These are phyloP conservation scores for Biancaea sappan DNA, from an alignment of 306 rosid species.

Conservation along the genomic window DNA sequence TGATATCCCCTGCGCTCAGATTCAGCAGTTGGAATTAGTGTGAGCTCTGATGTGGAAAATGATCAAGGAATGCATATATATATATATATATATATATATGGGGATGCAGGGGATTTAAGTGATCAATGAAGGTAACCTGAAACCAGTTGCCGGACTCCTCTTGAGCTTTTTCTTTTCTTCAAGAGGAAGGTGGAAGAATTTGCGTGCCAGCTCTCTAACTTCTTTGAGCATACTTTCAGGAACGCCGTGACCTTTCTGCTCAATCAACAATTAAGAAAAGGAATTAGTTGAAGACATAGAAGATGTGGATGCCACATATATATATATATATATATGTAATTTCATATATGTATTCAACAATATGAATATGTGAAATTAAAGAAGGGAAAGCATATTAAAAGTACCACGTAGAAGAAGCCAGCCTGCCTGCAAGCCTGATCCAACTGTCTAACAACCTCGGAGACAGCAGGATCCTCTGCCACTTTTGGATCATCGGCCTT, in stretches of 20 bases:
- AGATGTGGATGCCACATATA: too few species aligned
- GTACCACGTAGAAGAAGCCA: conserved; percentile 94
- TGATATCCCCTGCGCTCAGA: conserved; percentile 79
- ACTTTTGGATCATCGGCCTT: conserved; percentile 70
- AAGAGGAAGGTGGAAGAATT: conserved; percentile 70
- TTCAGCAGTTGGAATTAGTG: conserved; percentile 7
- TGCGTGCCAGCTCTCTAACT: conserved; percentile 56
- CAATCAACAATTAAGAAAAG: conserved; percentile 12
- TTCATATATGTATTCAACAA: too few species aligned
- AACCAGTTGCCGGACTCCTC: conserved; percentile 66
- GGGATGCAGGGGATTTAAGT: not conserved
- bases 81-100: too few species aligned
- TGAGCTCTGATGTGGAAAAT: conserved; percentile 8
- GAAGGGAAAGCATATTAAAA: not conserved
- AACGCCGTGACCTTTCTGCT: conserved; percentile 83
- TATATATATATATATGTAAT: too few species aligned
- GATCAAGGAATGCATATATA: conserved; percentile 26
- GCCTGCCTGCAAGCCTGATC: conserved; percentile 86
- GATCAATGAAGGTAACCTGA: conserved; percentile 66
- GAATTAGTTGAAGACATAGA: too few species aligned
- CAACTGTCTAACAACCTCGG: conserved; percentile 67
- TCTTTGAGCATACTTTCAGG: conserved; percentile 64
- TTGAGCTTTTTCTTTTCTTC: conserved; percentile 82
- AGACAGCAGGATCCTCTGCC: conserved; percentile 63
- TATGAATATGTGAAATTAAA: not conserved